Conservation (phyloP, 2,329 filamentous ascomycete genomes). For the Fusarium sororula region DNA sequence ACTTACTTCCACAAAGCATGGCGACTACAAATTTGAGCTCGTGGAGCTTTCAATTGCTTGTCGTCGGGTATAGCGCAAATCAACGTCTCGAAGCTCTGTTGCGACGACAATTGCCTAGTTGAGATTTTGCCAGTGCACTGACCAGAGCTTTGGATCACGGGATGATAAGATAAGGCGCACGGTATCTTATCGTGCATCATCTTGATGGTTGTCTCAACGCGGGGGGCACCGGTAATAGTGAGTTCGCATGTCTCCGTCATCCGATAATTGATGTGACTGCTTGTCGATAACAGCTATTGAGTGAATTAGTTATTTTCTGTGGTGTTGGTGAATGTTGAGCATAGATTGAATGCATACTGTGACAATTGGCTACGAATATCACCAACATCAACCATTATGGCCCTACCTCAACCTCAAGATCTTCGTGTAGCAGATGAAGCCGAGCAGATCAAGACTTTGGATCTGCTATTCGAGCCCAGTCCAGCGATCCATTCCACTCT, state of each 20-base stretch:
- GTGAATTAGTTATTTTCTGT: neutral
- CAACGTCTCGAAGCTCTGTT: constrained; percentile 36
- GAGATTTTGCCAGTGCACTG: constrained; percentile 47
- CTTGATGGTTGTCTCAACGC: constrained; percentile 11
- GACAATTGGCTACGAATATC: neutral
- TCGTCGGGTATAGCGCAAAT: constrained; percentile 38
- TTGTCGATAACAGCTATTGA: neutral
- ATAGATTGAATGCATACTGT: neutral
- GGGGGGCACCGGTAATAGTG: constrained; percentile 36
- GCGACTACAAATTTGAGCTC: constrained; percentile 44
- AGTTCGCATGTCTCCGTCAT: constrained; percentile 39
- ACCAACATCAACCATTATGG: constrained; percentile 30
- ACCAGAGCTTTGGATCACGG: constrained; percentile 43
- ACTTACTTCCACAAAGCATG: constrained; percentile 62
- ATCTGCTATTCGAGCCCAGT: constrained; percentile 87
- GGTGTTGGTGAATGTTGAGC: neutral
- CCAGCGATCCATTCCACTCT: constrained; percentile 76
- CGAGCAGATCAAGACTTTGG: constrained; percentile 68
- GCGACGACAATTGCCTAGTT: constrained; percentile 40
- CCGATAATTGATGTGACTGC: constrained; percentile 17
- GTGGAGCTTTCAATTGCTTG: constrained; percentile 44
- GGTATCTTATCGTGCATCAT: constrained; percentile 28
- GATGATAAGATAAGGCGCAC: constrained; percentile 44
- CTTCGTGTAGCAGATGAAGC: constrained; percentile 65
- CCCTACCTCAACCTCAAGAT: constrained; percentile 65